phyloP scores from a whole-genome alignment of 2,329 filamentous ascomycete genomes.

The Diaporthe vexans region DNA sequence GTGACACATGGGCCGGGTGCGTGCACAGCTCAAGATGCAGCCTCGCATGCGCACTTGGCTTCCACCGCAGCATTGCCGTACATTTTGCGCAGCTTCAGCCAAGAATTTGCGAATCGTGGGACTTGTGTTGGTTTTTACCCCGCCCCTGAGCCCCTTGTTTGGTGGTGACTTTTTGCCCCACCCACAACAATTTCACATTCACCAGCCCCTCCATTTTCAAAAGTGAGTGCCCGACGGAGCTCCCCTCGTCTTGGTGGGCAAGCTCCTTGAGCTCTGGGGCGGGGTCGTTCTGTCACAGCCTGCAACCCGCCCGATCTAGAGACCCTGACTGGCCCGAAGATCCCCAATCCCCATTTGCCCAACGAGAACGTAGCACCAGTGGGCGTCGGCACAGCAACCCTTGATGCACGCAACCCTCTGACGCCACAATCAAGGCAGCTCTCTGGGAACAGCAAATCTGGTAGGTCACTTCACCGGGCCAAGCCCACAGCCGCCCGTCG shows the following conservation, averaged over 20 bases:
- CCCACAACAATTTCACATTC: background rate
- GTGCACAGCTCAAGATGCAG: too few relatives aligned
- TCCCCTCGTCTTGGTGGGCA: background rate
- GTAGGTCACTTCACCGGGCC: too few relatives aligned
- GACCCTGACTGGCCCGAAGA: background rate
- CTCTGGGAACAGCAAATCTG: background rate
- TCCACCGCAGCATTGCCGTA: too few relatives aligned
- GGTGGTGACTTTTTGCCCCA: background rate
- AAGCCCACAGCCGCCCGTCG: too few relatives aligned
- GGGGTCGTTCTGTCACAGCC: slow-evolving; percentile 4
- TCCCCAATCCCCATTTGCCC: background rate
- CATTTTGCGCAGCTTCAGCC: too few relatives aligned
- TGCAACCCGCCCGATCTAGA: background rate
- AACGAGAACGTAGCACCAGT: background rate
- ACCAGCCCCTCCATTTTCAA: background rate
- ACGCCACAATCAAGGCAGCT: too few relatives aligned
- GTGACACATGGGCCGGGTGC: background rate
- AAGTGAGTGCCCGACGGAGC: background rate
- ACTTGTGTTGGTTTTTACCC: background rate
- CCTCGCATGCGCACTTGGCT: too few relatives aligned
- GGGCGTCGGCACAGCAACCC: background rate
- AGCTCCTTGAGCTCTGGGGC: background rate
- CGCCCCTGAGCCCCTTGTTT: background rate
- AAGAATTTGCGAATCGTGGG: background rate
- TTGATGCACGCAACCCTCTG: background rate